Conservation (phyloP, 1,139 yeast genomes). For the Magnusiomyces ingens region DNA sequence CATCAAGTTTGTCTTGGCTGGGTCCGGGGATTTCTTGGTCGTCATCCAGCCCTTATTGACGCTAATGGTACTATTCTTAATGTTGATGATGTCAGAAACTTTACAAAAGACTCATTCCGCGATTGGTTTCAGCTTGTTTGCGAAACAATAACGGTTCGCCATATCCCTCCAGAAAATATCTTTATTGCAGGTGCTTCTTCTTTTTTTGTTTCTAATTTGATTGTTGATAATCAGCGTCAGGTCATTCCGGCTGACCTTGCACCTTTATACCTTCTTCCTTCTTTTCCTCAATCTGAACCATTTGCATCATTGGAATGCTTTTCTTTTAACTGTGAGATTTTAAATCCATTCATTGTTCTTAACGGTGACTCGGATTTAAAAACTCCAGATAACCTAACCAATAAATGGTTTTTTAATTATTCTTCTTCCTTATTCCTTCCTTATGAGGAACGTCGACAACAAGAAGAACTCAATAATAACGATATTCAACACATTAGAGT, state of each 20-base stretch:
- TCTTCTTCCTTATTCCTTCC: no score
- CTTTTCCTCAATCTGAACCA: slow-evolving; percentile 11
- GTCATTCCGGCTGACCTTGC: slow-evolving; percentile 9
- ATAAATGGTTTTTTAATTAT: background rate
- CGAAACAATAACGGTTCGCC: background rate
- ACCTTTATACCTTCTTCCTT: slow-evolving; percentile 4
- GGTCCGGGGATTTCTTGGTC: slow-evolving; percentile 15
- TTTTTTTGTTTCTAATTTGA: slow-evolving; percentile 6
- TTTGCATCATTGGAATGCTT: slow-evolving; percentile 12
- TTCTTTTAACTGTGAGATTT: slow-evolving; percentile 7
- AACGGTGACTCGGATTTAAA: background rate
- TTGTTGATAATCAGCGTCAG: slow-evolving; percentile 12
- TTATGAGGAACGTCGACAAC: background rate
- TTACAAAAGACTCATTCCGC: slow-evolving; percentile 2
- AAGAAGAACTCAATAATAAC: background rate
- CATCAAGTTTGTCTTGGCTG: slow-evolving; percentile 15
- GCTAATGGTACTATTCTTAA: slow-evolving; percentile 13
- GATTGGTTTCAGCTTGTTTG: slow-evolving; percentile 9
- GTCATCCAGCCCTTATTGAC: slow-evolving; percentile 12
- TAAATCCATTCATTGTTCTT: slow-evolving; percentile 10
- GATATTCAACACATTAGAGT: background rate
- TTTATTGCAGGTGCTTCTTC: slow-evolving; percentile 10
- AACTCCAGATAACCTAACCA: background rate
- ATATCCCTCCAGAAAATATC: slow-evolving; percentile 7
- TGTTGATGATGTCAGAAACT: slow-evolving; percentile 2